phyloP scores from a whole-genome alignment of 2,329 filamentous ascomycete genomes.

The Leptographium radiaticola region DNA sequence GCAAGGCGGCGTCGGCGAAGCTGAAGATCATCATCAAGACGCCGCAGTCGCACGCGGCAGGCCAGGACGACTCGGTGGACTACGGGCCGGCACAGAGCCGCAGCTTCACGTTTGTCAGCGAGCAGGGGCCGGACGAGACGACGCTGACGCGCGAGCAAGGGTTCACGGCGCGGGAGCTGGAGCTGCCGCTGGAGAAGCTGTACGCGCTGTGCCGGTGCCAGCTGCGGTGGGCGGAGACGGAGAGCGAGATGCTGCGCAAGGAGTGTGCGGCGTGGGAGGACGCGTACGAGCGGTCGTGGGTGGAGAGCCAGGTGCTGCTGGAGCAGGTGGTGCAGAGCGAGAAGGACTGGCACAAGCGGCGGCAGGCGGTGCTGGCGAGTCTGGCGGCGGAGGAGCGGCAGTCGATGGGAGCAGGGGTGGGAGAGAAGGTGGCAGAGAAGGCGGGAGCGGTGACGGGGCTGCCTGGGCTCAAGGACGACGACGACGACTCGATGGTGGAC shows the following conservation, averaged over 20 bases:
- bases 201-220: slow-evolving; percentile 58
- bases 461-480: not conserved
- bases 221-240: slow-evolving; percentile 58
- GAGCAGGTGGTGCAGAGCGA: slow-evolving; percentile 58
- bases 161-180: slow-evolving; percentile 53
- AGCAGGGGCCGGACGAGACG: slow-evolving; percentile 41
- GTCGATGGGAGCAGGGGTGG: slow-evolving; percentile 13
- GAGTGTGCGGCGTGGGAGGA: slow-evolving; percentile 57
- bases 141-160: slow-evolving; percentile 41
- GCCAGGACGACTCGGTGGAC: slow-evolving; percentile 37
- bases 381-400: slow-evolving; percentile 26
- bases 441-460: not conserved
- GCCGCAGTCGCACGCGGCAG: slow-evolving; percentile 41
- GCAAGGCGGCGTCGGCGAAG: slow-evolving; percentile 28
- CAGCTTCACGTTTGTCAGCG: slow-evolving; percentile 31
- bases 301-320: slow-evolving; percentile 67
- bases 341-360: slow-evolving; percentile 48
- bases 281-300: slow-evolving; percentile 58
- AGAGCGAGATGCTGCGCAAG: slow-evolving; percentile 47
- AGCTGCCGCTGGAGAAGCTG: slow-evolving; percentile 44
- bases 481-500: slow-evolving; percentile 2
- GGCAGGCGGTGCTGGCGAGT: slow-evolving; percentile 38
- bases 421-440: slow-evolving; percentile 18
- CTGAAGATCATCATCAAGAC: slow-evolving; percentile 53
- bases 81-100: slow-evolving; percentile 20